Conservation (phyloP, 805 yeast genomes). For the Yarrowia sp. region DNA sequence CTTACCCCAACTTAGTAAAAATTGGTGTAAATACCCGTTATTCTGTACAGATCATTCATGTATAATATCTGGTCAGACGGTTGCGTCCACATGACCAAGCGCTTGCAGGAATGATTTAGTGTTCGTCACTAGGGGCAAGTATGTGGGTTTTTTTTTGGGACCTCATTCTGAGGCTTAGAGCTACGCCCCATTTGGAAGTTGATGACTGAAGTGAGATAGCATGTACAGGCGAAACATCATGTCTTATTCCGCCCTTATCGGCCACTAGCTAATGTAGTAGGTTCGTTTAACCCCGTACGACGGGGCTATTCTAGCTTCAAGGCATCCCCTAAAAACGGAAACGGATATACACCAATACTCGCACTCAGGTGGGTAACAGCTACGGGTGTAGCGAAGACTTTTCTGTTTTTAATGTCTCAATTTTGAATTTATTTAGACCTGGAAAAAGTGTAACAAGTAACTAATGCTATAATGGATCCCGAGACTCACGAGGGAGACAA, state of each 20-base stretch:
- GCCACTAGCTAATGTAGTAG: background rate
- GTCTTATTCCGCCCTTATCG: background rate
- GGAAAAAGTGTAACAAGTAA: background rate
- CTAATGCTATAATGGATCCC: background rate
- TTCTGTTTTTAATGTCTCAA: background rate
- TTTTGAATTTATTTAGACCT: background rate
- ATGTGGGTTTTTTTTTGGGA: background rate
- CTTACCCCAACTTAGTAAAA: background rate
- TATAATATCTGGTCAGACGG: background rate
- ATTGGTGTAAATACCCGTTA: background rate
- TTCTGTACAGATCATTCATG: background rate
- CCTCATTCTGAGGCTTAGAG: background rate
- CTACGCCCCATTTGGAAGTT: background rate
- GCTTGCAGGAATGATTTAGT: background rate
- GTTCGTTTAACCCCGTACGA: background rate
- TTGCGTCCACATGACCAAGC: slow-evolving; percentile 4
- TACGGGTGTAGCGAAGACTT: background rate
- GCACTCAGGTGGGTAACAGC: background rate
- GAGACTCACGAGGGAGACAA: background rate
- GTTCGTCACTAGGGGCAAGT: background rate
- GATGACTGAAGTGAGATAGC: background rate
- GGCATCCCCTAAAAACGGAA: background rate
- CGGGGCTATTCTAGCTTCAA: background rate
- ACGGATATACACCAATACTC: background rate
- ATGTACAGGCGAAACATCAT: background rate